phyloP scores from a whole-genome alignment of 192 early-diverging fungal genomes.

The Podila minutissima region DNA sequence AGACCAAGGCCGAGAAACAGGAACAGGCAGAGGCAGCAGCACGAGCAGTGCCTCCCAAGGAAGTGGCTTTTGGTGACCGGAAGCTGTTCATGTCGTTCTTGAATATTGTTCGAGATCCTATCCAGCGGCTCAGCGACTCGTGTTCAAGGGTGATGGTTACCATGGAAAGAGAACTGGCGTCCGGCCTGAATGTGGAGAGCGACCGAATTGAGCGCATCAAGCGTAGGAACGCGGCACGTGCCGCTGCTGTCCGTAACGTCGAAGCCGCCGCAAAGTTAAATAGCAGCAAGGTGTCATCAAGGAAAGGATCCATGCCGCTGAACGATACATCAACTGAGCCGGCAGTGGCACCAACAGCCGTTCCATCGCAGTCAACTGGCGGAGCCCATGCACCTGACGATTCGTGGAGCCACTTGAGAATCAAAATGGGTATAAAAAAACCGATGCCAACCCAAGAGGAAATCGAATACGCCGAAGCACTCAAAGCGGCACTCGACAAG shows the following conservation, averaged over 20 bases:
- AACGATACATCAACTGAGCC: neutral
- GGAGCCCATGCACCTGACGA: neutral
- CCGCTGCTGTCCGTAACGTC: neutral
- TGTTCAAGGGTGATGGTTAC: slow-evolving; percentile 16
- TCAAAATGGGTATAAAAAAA: neutral
- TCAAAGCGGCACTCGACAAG: neutral
- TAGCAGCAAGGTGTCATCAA: neutral
- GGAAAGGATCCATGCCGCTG: neutral
- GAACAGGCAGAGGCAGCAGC: neutral
- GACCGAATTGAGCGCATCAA: slow-evolving; percentile 3
- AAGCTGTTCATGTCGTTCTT: slow-evolving; percentile 51
- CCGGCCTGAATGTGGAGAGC: slow-evolving; percentile 8
- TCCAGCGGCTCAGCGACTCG: slow-evolving; percentile 41
- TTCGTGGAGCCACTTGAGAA: neutral
- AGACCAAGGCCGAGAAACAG: neutral
- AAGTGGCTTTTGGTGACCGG: slow-evolving; percentile 45
- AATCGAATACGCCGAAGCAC: slow-evolving; percentile 1
- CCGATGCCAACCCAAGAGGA: neutral
- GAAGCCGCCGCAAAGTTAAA: neutral
- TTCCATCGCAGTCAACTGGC: neutral
- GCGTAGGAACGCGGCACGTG: neutral
- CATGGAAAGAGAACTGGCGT: slow-evolving; percentile 8
- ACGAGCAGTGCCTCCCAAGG: slow-evolving; percentile 26
- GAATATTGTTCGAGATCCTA: slow-evolving; percentile 47
- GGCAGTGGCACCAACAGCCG: too few species aligned